A percentile compares a stretch with the other conserved stretches of the same genome.
Evolutionary conservation across 1,139 yeast genomes (phyloP).

Genomic region (Yamadazyma triangularis): DNA sequence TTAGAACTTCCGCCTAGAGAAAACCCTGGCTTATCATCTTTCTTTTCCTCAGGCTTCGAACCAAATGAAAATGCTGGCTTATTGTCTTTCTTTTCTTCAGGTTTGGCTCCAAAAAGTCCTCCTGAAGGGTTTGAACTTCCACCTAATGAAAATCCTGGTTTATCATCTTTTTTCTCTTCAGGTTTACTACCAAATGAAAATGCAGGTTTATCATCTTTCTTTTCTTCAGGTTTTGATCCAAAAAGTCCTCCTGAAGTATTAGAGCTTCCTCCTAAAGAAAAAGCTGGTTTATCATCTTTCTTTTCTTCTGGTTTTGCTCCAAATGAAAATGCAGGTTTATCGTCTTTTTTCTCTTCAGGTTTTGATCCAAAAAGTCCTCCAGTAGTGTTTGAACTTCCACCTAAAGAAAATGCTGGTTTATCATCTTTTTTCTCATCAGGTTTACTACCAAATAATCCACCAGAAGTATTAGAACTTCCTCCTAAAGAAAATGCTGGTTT

Average conservation of each 20-base stretch:
- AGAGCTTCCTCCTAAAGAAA: constrained; percentile 13
- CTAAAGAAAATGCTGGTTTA: constrained; percentile 10
- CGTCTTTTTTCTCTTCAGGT: constrained; percentile 9
- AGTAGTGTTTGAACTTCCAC: constrained; percentile 17
- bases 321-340: constrained; percentile 8
- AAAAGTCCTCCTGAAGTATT: constrained; percentile 17
- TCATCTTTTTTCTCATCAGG: constrained; percentile 10
- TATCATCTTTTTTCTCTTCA: constrained; percentile 10
- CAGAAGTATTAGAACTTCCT: constrained; percentile 17
- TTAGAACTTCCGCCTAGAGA: constrained; percentile 15
- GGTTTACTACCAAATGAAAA: constrained; percentile 9
- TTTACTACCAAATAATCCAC: constrained; percentile 20
- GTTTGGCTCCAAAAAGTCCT: constrained; percentile 21
- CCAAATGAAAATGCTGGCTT: constrained; percentile 9
- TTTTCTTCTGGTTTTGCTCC: constrained; percentile 6
- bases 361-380: constrained; percentile 1
- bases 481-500: constrained; percentile 10
- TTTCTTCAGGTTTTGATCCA: constrained; percentile 18
- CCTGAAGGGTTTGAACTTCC: constrained; percentile 12
- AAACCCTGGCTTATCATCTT: constrained; percentile 17
- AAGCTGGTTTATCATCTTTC: constrained; percentile 13
- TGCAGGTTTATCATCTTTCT: constrained; percentile 4
- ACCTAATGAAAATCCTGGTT: constrained; percentile 20
- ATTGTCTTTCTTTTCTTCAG: constrained; percentile 15
- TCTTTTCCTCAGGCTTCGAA: constrained; percentile 18